phyloP scores from a whole-genome alignment of 2,329 filamentous ascomycete genomes.

The Xylaria sp. region DNA sequence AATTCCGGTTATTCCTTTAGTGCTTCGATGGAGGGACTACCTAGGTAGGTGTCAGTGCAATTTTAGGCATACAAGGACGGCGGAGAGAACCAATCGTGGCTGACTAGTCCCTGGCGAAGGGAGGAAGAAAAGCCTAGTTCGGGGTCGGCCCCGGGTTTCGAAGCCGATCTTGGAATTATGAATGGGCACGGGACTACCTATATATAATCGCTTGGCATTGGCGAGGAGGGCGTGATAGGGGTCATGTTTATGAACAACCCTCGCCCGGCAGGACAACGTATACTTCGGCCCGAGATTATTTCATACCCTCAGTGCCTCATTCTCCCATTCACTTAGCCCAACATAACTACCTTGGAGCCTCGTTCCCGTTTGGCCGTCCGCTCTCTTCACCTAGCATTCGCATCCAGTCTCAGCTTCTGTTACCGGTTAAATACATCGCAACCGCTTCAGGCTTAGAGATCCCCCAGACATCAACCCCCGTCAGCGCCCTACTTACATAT shows the following conservation, averaged over 20 bases:
- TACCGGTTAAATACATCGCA: neutral
- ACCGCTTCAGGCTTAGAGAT: constrained; percentile 10
- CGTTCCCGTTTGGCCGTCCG: neutral
- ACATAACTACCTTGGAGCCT: neutral
- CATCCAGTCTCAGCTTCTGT: neutral
- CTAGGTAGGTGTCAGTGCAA: neutral
- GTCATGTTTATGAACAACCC: neutral
- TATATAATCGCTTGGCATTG: neutral
- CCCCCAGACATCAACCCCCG: neutral
- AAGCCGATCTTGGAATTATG: neutral
- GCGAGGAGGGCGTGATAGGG: neutral
- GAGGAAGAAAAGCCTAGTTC: neutral
- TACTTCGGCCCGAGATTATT: neutral
- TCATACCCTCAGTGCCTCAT: neutral
- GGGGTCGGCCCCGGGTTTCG: neutral
- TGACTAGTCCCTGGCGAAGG: neutral
- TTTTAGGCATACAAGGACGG: too few relatives aligned
- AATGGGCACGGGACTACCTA: neutral
- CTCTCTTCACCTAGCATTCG: neutral
- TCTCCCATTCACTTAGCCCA: neutral
- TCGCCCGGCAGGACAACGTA: neutral
- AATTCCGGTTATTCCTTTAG: neutral
- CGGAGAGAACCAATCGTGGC: neutral
- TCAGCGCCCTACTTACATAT: neutral
- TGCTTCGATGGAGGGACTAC: neutral